Base-by-base conservation (phyloP, 179 eudicot species). In the Gypsophila paniculata region DNA sequence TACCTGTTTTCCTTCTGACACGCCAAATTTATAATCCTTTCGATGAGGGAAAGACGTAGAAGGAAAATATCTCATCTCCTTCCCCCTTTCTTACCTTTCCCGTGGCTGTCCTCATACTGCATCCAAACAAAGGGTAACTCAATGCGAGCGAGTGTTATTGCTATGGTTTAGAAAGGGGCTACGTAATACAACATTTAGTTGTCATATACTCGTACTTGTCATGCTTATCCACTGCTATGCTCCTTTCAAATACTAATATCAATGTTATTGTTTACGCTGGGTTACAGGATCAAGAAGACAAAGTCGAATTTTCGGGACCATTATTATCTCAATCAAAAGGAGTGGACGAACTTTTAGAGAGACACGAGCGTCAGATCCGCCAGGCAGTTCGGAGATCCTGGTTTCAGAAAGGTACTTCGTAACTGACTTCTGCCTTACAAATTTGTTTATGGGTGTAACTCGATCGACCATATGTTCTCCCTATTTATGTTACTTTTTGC, bases 321-420 rank as follows among this genome's bases (percentile, higher is more conserved):
- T 77, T 93, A 73, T 63, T 93, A 71, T 77, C 96, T 65, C 96
- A 93, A 70, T 77, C 97, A 11, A 79, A 87, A 29, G 81, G 81
- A 71, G 80, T 93, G n/a, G 97, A 93, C 70, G 97, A 93, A 75
- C 96, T 93, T 68, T 71, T 93, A 75, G 88, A 89, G 80, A 85
- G 82, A 78, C 91, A 93, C 65, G 98, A 93, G 77, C 98, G 97
- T 42, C 97, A 85, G 18, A 88, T 93, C 64, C 96, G 98, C 70
- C 97, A 88, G 74, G 98, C 89, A n/a, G 88, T 85, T 82, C 86
- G 97, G 64, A 85, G 90, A 68, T 89, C 97, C 32, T 91, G 98
- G 97, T 89, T 89, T 79, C 96, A 86, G 75, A 83, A 79, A 93
- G 98, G 98, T 91, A n/a, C n/a, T n/a, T n/a, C n/a, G n/a, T n/a